Base-by-base conservation (phyloP, 495 filamentous ascomycete species). In the Podospora pseudocomata region DNA sequence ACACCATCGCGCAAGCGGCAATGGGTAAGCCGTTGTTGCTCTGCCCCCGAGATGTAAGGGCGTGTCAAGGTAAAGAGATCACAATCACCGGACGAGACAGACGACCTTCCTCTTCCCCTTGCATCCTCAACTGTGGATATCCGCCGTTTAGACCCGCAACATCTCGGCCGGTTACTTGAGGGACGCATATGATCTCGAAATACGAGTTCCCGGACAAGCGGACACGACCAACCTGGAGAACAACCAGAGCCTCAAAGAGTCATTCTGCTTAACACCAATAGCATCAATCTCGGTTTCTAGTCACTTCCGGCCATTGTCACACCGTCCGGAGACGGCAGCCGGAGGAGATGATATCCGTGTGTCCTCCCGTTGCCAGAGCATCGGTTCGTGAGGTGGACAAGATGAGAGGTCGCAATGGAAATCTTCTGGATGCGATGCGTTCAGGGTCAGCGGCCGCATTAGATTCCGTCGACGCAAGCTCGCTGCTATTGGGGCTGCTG, bases 361-460 rank as follows among this genome's bases (percentile, higher is more conserved):
- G 15, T 4, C 55, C n/a, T 58, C 19, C 55, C 55, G 55, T 26
- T 58, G 55, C 55, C n/a, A 58, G 6, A 49, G 39, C 6, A 49
- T 57, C 18, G 55, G 18, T 4, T 15, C 54, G 20, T 20, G 9
- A 60, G 65, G 56, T 32, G 39, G 39, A 62, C 61, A 11, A 3
- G 7, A 57, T 39, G 1, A 54, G 26, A 64, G 23, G 65, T 67
- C 34, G 30, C 56, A 58, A 62, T 67, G 5, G 57, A 63, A 65
- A 6, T n/a, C 18, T 67, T 70, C 65, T 64, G 49, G 68, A 70
- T 26, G 28, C 54, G 60, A 66, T 66, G 67, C 67, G 54, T 63
- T 49, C 30, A 34, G 20, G 54, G 15, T 26, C 26, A 54, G 23
- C 5, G 27, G 20, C 28, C 28, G 26, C 64, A 55, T 49, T 61